Evolutionary conservation across 106 monocot species (phyloP).

Genomic region (Phalaenopsis aphrodite): DNA sequence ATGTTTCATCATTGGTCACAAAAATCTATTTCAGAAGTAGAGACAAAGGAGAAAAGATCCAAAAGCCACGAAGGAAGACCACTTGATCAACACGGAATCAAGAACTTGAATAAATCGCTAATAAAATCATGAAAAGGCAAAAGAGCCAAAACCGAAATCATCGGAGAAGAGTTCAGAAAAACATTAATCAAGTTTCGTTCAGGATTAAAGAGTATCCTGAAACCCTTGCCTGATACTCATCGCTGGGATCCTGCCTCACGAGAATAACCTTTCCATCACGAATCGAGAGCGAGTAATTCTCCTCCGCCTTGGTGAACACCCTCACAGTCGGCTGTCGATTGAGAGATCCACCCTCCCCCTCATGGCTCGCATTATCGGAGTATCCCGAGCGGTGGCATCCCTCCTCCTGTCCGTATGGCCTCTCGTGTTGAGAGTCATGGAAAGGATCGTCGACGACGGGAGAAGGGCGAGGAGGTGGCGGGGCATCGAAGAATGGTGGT

Average conservation of each 20-base stretch:
- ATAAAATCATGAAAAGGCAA: no score
- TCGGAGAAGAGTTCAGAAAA: no score
- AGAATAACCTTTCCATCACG: conserved; percentile 14
- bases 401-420: background rate
- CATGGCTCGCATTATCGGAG: background rate
- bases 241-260: conserved; percentile 3
- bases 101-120: no score
- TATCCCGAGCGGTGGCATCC: background rate
- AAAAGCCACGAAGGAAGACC: no score
- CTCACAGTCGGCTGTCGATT: conserved; percentile 30
- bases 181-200: no score
- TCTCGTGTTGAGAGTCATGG: background rate
- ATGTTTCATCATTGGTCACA: no score
- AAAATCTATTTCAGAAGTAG: no score
- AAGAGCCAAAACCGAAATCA: no score
- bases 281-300: conserved; percentile 19
- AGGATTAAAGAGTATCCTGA: background rate
- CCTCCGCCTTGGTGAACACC: conserved; percentile 15
- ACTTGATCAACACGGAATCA: no score
- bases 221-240: conserved; percentile 16
- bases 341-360: background rate
- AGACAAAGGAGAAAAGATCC: no score
- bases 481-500: background rate
- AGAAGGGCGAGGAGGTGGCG: no score
- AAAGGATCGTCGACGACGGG: background rate